Base-by-base conservation (phyloP, 768 basidiomycete species). In the Porpolomopsis calyptriformis region DNA sequence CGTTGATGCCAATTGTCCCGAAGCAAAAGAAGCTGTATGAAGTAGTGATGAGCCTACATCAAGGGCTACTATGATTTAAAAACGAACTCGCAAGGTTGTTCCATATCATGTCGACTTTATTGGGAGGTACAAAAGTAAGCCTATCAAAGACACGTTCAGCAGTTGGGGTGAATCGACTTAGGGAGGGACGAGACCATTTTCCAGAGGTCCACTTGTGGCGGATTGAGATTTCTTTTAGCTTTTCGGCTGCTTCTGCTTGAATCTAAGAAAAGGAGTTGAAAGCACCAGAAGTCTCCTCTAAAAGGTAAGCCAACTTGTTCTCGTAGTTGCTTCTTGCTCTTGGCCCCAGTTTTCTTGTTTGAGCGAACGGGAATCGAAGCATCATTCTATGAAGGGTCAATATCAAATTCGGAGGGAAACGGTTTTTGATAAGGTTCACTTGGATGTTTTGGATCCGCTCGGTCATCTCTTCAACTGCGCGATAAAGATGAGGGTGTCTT, bases 251-350 rank as follows among this genome's bases (percentile, higher is more conserved):
- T 46, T 79, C 73, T 2, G 65, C 61, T 64, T 85, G 84, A 4
- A 66, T 67, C 84, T 85, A 52, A 6, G 14, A 20, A 45, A 18
- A 34, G 24, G 45, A 9, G 26, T 25, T 47, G 35, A 11, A 26
- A 20, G n/a, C 11, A 5, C 33, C 40, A 52, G 26, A 3, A 2
- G 12, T 24, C 29, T 34, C 20, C 31, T 8, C 7, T 16, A 16
- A 33, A 26, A 25, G 40, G n/a, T 7, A 24, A 27, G 43, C 61
- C 16, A 57, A 82, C 84, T 64, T 78, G 65, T 58, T 86, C 84
- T 34, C 82, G 73, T 5, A 81, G 60, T 59, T 86, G 81, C 57
- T 84, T 86, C 60, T 86, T 87, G 53, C 81, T 82, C 61, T 73
- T 80, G 0, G 69, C 68, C 4, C 82, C 82, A 18, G 78, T 77